Conservation (phyloP, 2,329 filamentous ascomycete species). For the Colletotrichum tamarilloi region DNA sequence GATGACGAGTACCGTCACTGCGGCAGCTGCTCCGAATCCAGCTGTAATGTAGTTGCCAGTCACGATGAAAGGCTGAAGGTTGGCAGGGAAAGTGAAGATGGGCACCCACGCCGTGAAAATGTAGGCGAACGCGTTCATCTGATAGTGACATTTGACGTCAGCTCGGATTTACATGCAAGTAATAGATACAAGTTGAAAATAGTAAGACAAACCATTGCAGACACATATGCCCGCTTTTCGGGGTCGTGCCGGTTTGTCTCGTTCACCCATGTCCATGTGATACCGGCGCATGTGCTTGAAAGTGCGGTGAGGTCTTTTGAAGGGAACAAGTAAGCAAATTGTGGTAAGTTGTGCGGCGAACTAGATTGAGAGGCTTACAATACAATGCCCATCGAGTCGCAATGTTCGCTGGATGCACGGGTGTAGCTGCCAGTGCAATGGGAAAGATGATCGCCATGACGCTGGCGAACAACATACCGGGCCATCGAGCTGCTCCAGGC, state of each 20-base stretch:
- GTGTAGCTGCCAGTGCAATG: conserved; percentile 39
- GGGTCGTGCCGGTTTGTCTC: conserved; percentile 40
- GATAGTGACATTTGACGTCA: background rate
- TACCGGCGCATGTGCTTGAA: conserved; percentile 36
- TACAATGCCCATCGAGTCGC: conserved; percentile 40
- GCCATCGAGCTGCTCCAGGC: conserved; percentile 40
- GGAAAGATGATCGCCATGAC: conserved; percentile 41
- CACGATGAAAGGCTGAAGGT: conserved; percentile 43
- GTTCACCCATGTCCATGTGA: conserved; percentile 43
- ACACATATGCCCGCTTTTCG: conserved; percentile 42
- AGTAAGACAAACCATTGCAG: conserved; percentile 38
- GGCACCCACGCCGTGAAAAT: conserved; percentile 44
- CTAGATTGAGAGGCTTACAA: conserved; percentile 30
- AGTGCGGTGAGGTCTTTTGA: conserved; percentile 39
- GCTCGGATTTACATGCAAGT: background rate
- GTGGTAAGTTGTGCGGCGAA: too few species aligned
- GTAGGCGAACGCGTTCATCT: conserved; percentile 45
- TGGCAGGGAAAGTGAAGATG: conserved; percentile 44
- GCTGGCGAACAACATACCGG: conserved; percentile 41
- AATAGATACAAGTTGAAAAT: background rate
- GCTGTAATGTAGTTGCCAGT: conserved; percentile 43
- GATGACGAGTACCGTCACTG: conserved; percentile 36
- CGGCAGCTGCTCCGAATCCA: conserved; percentile 38
- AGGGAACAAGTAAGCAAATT: background rate
- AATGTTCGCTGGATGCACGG: conserved; percentile 39